Evolutionary conservation across 768 basidiomycete species (phyloP), one percentile per base, ranked within the genome.

Genomic region (Lactarius trivialis): DNA sequence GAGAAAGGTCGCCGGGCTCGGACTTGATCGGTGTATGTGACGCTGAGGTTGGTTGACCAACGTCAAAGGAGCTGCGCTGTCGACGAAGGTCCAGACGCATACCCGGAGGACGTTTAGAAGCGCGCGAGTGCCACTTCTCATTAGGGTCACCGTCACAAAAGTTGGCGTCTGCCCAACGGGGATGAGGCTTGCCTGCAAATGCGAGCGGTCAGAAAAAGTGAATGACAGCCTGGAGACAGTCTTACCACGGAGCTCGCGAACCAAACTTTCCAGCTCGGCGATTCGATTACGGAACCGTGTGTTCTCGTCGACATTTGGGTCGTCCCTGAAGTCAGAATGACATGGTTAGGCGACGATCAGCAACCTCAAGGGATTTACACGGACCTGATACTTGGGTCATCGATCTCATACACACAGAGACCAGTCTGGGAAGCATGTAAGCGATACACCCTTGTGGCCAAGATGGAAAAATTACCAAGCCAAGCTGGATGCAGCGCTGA

Each of bases 321-420:
- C 91, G 71, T 93, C 90, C 73, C 91, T 91, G 73, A 4, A 58
- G 61, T 51, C 4, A 28, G 56, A 33, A 15, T 43, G 41, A 19
- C n/a, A 39, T 37, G 24, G 30, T 60, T 17, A 28, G 41, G n/a
- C 34, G 37, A n/a, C 9, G 17, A 34, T 41, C 5, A 52, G 21
- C 17, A 33, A 45, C 11, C 24, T 24, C 30, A n/a, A 68, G 63
- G 43, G 62, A 51, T 11, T n/a, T 37, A 37, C 5, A 70, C 79
- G 60, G 66, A 89, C 91, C 89, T 81, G 39, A 89, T 75, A 11
- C 88, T 85, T 15, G 90, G 90, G 74, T 93, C 93, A 71, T 95
- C 93, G 66, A 95, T 89, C 71, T 96, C 93, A 68, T 96, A 96
- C 0, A 96, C 92, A 72, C 93, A 96, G 19, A 95, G 87, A 55